phyloP scores from a whole-genome alignment of 2,329 filamentous ascomycete genomes.

The Hymenoscyphus albidus region DNA sequence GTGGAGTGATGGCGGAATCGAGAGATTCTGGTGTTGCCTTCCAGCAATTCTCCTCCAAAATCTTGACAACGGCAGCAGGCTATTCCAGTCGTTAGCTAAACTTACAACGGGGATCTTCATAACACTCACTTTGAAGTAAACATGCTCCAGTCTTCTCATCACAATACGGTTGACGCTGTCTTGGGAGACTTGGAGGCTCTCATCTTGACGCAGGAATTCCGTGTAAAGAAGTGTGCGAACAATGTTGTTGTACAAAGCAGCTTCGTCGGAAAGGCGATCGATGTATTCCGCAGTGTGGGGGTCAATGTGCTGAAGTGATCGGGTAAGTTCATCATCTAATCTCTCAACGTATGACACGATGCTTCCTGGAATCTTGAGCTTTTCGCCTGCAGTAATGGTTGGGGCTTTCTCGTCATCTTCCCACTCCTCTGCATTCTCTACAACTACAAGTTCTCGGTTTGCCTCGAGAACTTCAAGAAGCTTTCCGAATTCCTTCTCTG shows the following conservation, averaged over 20 bases:
- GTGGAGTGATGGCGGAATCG: constrained; percentile 78
- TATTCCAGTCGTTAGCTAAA: constrained; percentile 34
- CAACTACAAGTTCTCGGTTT: constrained; percentile 76
- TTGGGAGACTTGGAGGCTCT: constrained; percentile 69
- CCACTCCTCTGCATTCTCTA: constrained; percentile 95
- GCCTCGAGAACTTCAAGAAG: constrained; percentile 76
- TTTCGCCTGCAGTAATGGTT: constrained; percentile 65
- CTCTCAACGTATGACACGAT: constrained; percentile 92
- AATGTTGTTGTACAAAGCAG: constrained; percentile 85
- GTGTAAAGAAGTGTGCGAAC: constrained; percentile 86
- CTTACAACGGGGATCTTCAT: constrained; percentile 13
- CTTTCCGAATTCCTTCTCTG: constrained; percentile 77
- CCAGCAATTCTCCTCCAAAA: constrained; percentile 93
- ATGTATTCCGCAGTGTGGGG: constrained; percentile 99
- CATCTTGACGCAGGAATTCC: constrained; percentile 70
- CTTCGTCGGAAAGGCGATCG: constrained; percentile 88
- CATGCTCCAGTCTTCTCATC: constrained; percentile 90
- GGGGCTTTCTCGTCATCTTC: constrained; percentile 97
- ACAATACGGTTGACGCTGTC: constrained; percentile 89
- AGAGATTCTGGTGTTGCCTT: constrained; percentile 67
- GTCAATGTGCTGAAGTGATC: constrained; percentile 96
- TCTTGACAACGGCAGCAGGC: constrained; percentile 87
- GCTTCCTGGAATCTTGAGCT: constrained; percentile 88
- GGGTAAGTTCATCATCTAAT: constrained; percentile 92
- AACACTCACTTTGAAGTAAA: constrained; percentile 85